Base-by-base conservation (phyloP, 2,329 filamentous ascomycete species). In the Sarocladium strictum region DNA sequence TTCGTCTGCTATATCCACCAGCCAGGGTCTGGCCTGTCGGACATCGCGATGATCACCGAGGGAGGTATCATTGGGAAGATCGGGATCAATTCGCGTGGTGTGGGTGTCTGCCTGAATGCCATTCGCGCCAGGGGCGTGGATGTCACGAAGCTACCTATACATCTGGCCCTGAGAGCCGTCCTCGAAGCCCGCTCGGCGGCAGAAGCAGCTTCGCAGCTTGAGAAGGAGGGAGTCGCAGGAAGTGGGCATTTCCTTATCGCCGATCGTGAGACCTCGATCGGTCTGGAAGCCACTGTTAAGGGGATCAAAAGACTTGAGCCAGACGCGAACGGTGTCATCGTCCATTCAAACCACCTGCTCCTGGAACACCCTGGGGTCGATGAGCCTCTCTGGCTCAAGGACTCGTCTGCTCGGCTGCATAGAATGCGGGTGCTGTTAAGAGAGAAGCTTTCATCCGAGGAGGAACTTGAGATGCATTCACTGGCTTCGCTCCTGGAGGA, bases 11-110 rank as follows among this genome's bases (percentile, higher is more conserved):
- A 72, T 35, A 76, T 81, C 50, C 62, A 64, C 1, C 73, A 76
- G 49, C 58, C 62, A 1, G 61, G 58, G 6, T 74, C 45, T 32
- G 29, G 12, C 7, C 15, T 75, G 26, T 79, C 79, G 0, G 68
- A 68, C 1, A 75, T 84, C 55, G 65, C 75, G 15, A 81, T 80
- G 69, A 70, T 84, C 21, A 84, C 81, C 0, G 82, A 85, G 52
- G 73, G 76, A 0, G 81, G 82, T 14, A 75, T 85, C 21, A 76
- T 87, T 32, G 83, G 82, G 14, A 87, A 87, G 65, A 85, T 87
- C 21, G 84, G 84, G 0, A 71, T 86, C 59, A 87, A 87, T 61
- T 70, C 68, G 15, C 62, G 65, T 0, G 81, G 83, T 0, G 80
- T 87, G 0, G 83, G 81, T 0, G 76, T 78, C 0, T 79, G 77